Conservation (phyloP, 1,284 basidiomycete species). For the Ganoderma meredithae region DNA sequence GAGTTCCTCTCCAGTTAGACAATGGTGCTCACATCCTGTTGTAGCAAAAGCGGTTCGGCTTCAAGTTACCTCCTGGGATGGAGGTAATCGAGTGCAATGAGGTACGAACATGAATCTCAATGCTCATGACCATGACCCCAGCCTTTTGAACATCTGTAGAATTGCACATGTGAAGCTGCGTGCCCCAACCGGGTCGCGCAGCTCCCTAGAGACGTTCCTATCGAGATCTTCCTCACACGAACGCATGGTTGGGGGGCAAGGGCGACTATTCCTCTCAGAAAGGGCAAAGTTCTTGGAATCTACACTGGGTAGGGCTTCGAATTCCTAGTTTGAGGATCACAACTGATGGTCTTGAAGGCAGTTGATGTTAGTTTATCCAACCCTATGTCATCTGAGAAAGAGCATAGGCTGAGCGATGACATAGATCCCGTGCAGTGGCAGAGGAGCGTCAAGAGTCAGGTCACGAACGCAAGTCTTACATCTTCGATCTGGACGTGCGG, state of each 20-base stretch:
- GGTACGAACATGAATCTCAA: slow-evolving; percentile 44
- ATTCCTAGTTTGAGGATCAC: not conserved
- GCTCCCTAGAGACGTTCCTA: slow-evolving; percentile 43
- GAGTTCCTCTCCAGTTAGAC: not conserved
- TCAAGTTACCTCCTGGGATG: slow-evolving; percentile 49
- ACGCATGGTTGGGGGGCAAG: slow-evolving; percentile 48
- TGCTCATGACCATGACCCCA: not conserved
- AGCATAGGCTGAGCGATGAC: no score
- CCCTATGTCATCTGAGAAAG: no score
- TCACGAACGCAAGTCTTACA: slow-evolving; percentile 48
- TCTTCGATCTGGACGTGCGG: slow-evolving; percentile 66
- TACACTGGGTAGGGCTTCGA: slow-evolving; percentile 62
- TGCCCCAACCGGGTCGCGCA: slow-evolving; percentile 50
- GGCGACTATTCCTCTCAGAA: slow-evolving; percentile 45
- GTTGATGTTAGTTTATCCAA: slow-evolving; percentile 36
- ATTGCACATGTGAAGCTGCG: slow-evolving; percentile 34
- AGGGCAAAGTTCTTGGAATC: slow-evolving; percentile 65
- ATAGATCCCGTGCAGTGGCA: slow-evolving; percentile 51
- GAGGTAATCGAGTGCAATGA: slow-evolving; percentile 69
- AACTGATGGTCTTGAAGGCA: slow-evolving; percentile 26
- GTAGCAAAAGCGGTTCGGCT: slow-evolving; percentile 56
- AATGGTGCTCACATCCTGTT: not conserved
- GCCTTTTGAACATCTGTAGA: slow-evolving; percentile 22
- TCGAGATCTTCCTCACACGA: slow-evolving; percentile 47
- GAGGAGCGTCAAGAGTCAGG: slow-evolving; percentile 38